Base-by-base conservation (phyloP, 805 yeast species). In the Candida schatavii region DNA sequence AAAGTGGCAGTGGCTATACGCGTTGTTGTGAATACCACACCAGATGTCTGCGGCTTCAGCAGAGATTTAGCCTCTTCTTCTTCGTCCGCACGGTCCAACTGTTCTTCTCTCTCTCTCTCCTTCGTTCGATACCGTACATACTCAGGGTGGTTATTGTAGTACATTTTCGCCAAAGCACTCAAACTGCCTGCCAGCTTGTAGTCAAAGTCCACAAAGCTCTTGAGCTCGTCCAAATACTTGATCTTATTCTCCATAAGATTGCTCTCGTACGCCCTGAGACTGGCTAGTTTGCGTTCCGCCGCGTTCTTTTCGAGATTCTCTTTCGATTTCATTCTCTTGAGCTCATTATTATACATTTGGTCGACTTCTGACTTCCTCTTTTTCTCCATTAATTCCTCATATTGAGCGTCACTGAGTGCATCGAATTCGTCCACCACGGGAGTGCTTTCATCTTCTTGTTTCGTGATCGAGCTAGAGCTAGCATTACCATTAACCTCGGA, bases 101-200 rank as follows among this genome's bases (percentile, higher is more conserved):
- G 59, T 33, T 72, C 74, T 51, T 81, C 87, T 13, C 59, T 55
- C 3, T 50, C 27, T 41, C 67, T 59, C 34, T 54, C 63, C 9
- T 56, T 54, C 15, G 57, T 55, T 46, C 83, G 57, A 31, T 53
- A 47, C 11, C 68, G 67, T 15, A 71, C 43, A 46, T 77, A 78
- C 39, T 68, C 72, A 18, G 70, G 53, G 44, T 72, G 76, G 42
- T 74, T 68, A 2, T 56, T 53, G 46, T 64, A 68, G 46, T 75
- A 75, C 45, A 65, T 22, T 22, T 34, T 41, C 9, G 26, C 15
- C 14, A 30, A 14, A 13, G 28, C 11, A 31, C 20, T 20, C n/a
- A 18, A 18, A 6, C n/a, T 14, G 32, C 32, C 17, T 10, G 25
- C 17, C 13, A 11, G 39, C 30, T 41, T 22, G 29, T 64, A 61